Base-by-base conservation (phyloP, 2,329 filamentous ascomycete genomes). In the Metarhizium rileyi region DNA sequence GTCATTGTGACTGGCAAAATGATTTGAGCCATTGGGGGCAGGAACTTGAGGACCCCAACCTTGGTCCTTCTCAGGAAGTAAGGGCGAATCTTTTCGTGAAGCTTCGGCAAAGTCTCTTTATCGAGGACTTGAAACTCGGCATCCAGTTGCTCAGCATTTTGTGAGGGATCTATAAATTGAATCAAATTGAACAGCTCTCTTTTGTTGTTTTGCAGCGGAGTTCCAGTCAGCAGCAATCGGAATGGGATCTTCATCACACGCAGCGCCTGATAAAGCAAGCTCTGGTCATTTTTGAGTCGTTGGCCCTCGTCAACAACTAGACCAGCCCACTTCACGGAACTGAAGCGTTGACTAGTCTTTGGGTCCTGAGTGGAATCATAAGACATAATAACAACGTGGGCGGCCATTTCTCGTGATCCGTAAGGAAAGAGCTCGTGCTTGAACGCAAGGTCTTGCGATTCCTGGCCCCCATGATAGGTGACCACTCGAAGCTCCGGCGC, bases 1-100 rank as follows among this genome's bases (percentile, higher is more conserved):
- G 87, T 90, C 90, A 97, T 96, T 2, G 87, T 90, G n/a, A 98
- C 84, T 0, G 93, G 93, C 4, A 98, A 71, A 53, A 98, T 97
- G 57, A 98, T 90, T 61, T 97, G 91, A 1, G 87, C 85, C 80
- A 98, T 90, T 0, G 91, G 84, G 1, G 93, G 93, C 9, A 98
- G 72, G 66, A 96, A 95, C 36, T 87, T 91, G 47, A 98, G 73
- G 0, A 96, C 91, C 53, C 91, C 84, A 12, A 83, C 83, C 64
- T 98, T 98, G 2, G 93, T 97, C 42, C 93, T 83, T 44, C 80
- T 72, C 23, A 84, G 65, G 55, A 84, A 83, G 57, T 82, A 84
- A 0, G 81, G 81, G 2, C 88, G 81, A 53, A 97, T 94, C 61
- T 90, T 77, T 2, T 86, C 79, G 59, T 97, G 93, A 1, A 98